Percentiles rank a stretch among this genome's conserved stretches.
Evolutionary conservation across 2,329 filamentous ascomycete genomes (phyloP).

Genomic region (Xylariaceae sp.): DNA sequence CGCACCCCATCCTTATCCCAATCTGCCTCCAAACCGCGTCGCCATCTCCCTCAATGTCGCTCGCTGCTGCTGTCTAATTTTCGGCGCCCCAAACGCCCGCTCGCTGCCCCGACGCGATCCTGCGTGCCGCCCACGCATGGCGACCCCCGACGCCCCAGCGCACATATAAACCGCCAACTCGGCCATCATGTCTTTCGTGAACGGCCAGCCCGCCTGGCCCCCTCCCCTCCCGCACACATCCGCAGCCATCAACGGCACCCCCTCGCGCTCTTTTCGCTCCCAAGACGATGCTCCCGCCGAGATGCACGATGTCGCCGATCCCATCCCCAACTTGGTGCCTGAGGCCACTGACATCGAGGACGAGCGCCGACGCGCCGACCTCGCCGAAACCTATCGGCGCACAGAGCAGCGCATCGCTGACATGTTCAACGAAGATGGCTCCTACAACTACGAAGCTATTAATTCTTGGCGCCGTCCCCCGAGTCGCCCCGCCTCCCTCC

Average conservation of each 20-base stretch:
- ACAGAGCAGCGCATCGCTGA: constrained; percentile 74
- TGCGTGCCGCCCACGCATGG: constrained; percentile 51
- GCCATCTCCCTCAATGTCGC: constrained; percentile 54
- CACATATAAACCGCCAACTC: constrained; percentile 46
- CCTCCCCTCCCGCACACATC: constrained; percentile 51
- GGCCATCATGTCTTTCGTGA: constrained; percentile 64
- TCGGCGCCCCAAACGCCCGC: constrained; percentile 46
- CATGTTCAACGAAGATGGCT: constrained; percentile 64
- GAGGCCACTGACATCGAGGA: constrained; percentile 65
- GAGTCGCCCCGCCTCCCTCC: constrained; percentile 41
- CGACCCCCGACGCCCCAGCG: constrained; percentile 53
- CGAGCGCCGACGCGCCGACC: constrained; percentile 69
- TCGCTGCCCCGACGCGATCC: constrained; percentile 50
- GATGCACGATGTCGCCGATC: constrained; percentile 52
- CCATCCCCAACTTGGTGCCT: constrained; percentile 52
- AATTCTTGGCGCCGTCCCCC: constrained; percentile 50
- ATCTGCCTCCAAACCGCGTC: constrained; percentile 37
- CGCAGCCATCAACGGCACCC: constrained; percentile 38
- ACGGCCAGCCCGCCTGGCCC: constrained; percentile 65
- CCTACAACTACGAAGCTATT: constrained; percentile 51
- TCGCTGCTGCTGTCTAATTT: constrained; percentile 49
- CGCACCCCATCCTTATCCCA: constrained; percentile 41
- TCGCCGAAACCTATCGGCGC: constrained; percentile 73
- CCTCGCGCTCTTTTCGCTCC: constrained; percentile 42
- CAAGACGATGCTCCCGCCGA: constrained; percentile 58